phyloP scores from a whole-genome alignment of 2,329 filamentous ascomycete species.

The Epicoccum nigrum region DNA sequence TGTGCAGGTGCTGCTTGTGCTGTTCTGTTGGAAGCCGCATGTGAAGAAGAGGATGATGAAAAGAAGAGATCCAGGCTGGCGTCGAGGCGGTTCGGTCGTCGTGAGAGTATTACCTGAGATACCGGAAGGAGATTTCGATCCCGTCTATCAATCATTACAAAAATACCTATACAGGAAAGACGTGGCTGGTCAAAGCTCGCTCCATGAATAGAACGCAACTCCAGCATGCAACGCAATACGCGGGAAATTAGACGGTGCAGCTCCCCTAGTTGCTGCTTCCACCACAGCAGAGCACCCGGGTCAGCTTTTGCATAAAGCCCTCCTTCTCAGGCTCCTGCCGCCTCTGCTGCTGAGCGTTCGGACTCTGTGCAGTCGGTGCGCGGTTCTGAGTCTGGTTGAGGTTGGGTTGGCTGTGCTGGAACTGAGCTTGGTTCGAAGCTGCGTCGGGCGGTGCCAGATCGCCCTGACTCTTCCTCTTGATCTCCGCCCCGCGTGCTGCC shows the following conservation, averaged over 20 bases:
- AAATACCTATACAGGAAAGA: conserved; percentile 49
- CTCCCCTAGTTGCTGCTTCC: conserved; percentile 35
- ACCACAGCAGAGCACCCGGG: conserved; percentile 89
- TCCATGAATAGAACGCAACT: conserved; percentile 45
- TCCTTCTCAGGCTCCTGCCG: conserved; percentile 67
- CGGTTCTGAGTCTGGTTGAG: conserved; percentile 62
- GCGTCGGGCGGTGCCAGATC: conserved; percentile 84
- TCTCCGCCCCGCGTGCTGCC: conserved; percentile 31
- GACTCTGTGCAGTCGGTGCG: conserved; percentile 54
- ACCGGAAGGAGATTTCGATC: conserved; percentile 43
- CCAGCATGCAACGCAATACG: conserved; percentile 42
- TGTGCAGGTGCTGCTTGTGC: conserved; percentile 26
- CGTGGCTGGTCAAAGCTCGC: conserved; percentile 37
- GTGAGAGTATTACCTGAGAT: conserved; percentile 45
- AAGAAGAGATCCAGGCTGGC: conserved; percentile 37
- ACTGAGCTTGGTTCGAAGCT: conserved; percentile 87
- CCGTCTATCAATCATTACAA: conserved; percentile 51
- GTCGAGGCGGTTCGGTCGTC: conserved; percentile 36
- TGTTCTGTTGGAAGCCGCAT: conserved; percentile 27
- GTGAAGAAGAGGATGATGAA: conserved; percentile 31
- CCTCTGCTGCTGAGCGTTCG: conserved; percentile 59
- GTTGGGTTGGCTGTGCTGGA: conserved; percentile 93
- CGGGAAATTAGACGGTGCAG: conserved; percentile 24
- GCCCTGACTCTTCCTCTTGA: conserved; percentile 74
- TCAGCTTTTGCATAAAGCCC: conserved; percentile 88